Percentiles rank a stretch among this genome's conserved stretches.
These are phyloP conservation scores for Jaminaea rosea DNA, from an alignment of 1,284 basidiomycete species.

Conservation along the genomic window DNA sequence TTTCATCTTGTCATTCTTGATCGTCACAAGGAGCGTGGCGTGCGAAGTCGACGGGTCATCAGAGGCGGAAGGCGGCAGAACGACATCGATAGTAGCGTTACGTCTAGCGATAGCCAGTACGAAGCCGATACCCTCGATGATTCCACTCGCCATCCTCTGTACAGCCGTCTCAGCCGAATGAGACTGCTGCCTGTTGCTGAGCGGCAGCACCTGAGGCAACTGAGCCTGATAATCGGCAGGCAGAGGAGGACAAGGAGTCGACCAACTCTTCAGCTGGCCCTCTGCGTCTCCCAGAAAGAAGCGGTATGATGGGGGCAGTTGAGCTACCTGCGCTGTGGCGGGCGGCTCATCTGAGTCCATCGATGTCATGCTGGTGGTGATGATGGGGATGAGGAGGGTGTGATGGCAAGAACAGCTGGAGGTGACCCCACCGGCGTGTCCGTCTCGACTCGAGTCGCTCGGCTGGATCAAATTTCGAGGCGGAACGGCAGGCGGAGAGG, in stretches of 20 bases:
- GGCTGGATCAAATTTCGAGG: background rate
- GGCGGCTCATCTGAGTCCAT: background rate
- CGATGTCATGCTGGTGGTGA: background rate
- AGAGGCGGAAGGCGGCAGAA: conserved; percentile 7
- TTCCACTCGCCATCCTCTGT: conserved; percentile 4
- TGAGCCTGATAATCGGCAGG: background rate
- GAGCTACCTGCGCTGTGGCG: background rate
- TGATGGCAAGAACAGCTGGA: background rate
- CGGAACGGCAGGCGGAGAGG: no score
- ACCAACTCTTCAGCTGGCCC: background rate
- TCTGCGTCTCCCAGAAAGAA: background rate
- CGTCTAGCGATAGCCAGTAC: conserved; percentile 23
- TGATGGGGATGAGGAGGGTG: background rate
- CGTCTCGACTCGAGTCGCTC: background rate
- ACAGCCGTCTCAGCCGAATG: background rate
- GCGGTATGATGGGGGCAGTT: background rate
- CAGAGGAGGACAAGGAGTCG: background rate
- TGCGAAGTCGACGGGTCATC: conserved; percentile 2
- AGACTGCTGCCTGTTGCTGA: background rate
- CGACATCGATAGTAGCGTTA: conserved; percentile 29
- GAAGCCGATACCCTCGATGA: background rate
- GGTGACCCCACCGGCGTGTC: background rate
- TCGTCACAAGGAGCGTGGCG: conserved; percentile 19
- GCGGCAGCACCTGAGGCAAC: background rate
- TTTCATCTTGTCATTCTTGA: conserved; percentile 21